Base-by-base conservation (phyloP, 495 filamentous ascomycete genomes). In the Neurospora africana region DNA sequence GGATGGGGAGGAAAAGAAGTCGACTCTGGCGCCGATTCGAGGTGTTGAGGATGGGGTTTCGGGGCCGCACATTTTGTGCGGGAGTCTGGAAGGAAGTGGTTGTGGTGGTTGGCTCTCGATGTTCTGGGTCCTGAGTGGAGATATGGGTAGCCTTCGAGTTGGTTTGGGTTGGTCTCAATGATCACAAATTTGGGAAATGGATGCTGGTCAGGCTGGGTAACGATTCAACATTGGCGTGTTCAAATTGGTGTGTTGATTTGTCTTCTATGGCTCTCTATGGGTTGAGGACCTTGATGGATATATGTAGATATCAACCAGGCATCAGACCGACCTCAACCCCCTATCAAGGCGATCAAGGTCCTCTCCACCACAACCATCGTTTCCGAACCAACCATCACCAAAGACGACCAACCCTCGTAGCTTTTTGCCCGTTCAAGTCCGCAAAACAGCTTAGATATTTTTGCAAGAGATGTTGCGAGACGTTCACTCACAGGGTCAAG, bases 21-120 rank as follows among this genome's bases (percentile, higher is more conserved):
- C 76, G 43, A 79, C 78, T 21, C 78, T 72, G 65, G 79, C 78
- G 41, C 76, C 78, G 47, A 79, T 33, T 33, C 78, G 75, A 19
- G 79, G 79, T 41, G 70, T 72, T 35, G 70, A 38, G 58, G 79
- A 77, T 9, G 76, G 74, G 23, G 75, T 74, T 47, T 76, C 69
- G 1, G 71, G 72, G 27, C 79, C 78, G 67, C 80, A 82, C 80
- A 82, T 82, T 30, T 70, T 78, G 21, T 15, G 65, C 19, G 33
- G n/a, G 40, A 8, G 27, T 65, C 21, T 43, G 68, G 43, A 36
- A 23, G 38, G 33, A 36, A 17, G 35, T 13, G 44, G 67, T 15
- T 37, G 38, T 9, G 70, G 17, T 13, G 37, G 39, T 35, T 40
- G 53, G 5, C 6, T 23, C 1, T 61, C 4, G 27, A 1, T 8